A percentile compares a stretch with the other conserved stretches of the same genome.
phyloP scores from a whole-genome alignment of 345 rosid species.

The Ceriops zippeliana region DNA sequence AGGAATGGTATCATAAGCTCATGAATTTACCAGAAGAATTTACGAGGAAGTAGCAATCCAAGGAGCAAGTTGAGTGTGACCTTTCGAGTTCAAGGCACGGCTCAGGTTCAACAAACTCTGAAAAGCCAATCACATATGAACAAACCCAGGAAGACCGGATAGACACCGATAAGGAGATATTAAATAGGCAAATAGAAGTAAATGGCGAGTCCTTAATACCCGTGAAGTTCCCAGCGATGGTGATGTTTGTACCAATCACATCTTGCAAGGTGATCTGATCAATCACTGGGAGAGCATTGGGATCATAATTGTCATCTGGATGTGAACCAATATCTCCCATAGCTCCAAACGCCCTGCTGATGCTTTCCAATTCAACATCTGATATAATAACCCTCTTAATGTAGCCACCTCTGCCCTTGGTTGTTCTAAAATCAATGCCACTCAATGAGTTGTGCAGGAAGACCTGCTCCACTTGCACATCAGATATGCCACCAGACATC shows the following conservation, averaged over 20 bases:
- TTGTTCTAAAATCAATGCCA: slow-evolving; percentile 71
- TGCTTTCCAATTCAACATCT: slow-evolving; percentile 35
- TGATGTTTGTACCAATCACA: slow-evolving; percentile 55
- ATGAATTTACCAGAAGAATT: slow-evolving; percentile 36
- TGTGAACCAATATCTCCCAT: slow-evolving; percentile 61
- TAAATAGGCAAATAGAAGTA: slow-evolving; percentile 56
- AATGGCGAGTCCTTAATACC: slow-evolving; percentile 73
- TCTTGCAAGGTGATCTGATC: slow-evolving; percentile 44
- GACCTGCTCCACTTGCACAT: slow-evolving; percentile 47
- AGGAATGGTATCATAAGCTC: slow-evolving; percentile 37
- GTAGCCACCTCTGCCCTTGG: slow-evolving; percentile 82
- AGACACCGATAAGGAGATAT: slow-evolving; percentile 45
- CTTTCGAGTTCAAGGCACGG: slow-evolving; percentile 57
- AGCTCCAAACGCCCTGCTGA: slow-evolving; percentile 48
- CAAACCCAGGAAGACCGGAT: slow-evolving; percentile 55
- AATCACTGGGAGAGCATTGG: slow-evolving; percentile 60
- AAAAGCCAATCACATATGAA: slow-evolving; percentile 65
- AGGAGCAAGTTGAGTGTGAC: slow-evolving; percentile 28
- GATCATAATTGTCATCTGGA: slow-evolving; percentile 71
- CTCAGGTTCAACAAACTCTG: slow-evolving; percentile 64
- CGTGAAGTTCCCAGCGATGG: slow-evolving; percentile 61
- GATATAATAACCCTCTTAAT: slow-evolving; percentile 56
- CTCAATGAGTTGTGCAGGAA: slow-evolving; percentile 45
- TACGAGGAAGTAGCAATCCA: slow-evolving; percentile 26
- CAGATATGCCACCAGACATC: slow-evolving; percentile 92